These are phyloP conservation scores for Pholiota conissans DNA, from an alignment of 768 basidiomycete genomes.

Conservation along the genomic window DNA sequence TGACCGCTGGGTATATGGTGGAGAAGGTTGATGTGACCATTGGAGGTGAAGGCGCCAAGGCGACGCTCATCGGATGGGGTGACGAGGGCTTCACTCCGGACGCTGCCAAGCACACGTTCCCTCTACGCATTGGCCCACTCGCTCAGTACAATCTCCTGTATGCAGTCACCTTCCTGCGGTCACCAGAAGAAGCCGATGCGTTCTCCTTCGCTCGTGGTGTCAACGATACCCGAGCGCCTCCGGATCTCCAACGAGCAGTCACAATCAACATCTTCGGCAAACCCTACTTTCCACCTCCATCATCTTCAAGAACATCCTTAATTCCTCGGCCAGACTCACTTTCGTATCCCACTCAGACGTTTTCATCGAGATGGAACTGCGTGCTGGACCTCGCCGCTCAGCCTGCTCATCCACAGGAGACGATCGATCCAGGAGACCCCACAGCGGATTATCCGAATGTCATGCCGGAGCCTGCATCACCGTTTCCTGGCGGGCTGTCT, in stretches of 20 bases:
- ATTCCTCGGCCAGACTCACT: slow-evolving; percentile 19
- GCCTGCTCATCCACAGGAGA: slow-evolving; percentile 28
- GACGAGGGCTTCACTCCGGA: slow-evolving; percentile 50
- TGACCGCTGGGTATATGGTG: slow-evolving; percentile 68
- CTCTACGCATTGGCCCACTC: slow-evolving; percentile 63
- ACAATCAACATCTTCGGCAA: slow-evolving; percentile 78
- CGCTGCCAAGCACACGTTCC: slow-evolving; percentile 55
- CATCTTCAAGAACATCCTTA: slow-evolving; percentile 15
- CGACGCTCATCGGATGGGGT: slow-evolving; percentile 53
- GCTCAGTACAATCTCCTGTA: slow-evolving; percentile 91
- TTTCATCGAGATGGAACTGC: slow-evolving; percentile 90
- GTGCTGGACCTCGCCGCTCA: slow-evolving; percentile 70
- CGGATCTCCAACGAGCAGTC: slow-evolving; percentile 72
- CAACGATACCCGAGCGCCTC: slow-evolving; percentile 20
- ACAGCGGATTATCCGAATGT: slow-evolving; percentile 36
- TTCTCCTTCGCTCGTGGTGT: slow-evolving; percentile 33
- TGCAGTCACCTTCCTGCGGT: slow-evolving; percentile 77
- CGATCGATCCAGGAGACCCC: slow-evolving; percentile 32
- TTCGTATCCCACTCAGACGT: slow-evolving; percentile 67
- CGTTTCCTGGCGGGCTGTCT: slow-evolving; percentile 54
- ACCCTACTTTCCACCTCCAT: slow-evolving; percentile 48
- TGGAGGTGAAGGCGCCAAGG: slow-evolving; percentile 60
- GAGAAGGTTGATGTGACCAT: slow-evolving; percentile 76
- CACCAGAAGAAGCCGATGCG: slow-evolving; percentile 57
- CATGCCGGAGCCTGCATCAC: slow-evolving; percentile 77